Base-by-base conservation (phyloP, 768 basidiomycete genomes). In the Termitomyces sp. region DNA sequence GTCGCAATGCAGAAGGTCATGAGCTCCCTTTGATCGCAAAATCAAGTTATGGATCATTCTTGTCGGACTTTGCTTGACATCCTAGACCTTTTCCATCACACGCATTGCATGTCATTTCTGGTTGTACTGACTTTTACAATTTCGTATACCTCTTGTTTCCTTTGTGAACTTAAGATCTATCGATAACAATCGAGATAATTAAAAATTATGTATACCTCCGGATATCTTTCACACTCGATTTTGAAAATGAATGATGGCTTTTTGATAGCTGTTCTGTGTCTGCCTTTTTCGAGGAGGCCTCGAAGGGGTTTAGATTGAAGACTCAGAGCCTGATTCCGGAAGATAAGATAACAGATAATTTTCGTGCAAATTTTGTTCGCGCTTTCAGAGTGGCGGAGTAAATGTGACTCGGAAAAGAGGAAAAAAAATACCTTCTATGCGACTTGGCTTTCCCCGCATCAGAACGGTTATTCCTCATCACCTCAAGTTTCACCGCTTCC, bases 1-100 rank as follows among this genome's bases (percentile, higher is more conserved):
- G 60, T 62, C 8, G 68, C 69, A 21, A 83, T 88, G 70, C 75
- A 75, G 59, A 66, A 67, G 63, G 71, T 70, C 32, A 65, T 82
- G 61, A 66, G 67, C 38, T 60, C 49, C 31, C 57, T 65, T 50
- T 71, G 31, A 56, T 41, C n/a, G n/a, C n/a, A n/a, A n/a, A n/a
- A n/a, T 34, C 5, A 29, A 29, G 29, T 29, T 29, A 27, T 35
- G 19, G 11, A n/a, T n/a, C n/a, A n/a, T n/a, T n/a, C n/a, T n/a
- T n/a, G n/a, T n/a, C n/a, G n/a, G n/a, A n/a, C 32, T 23, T 34
- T 35, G 21, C 4, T 25, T 35, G 32, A 12, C 7, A 27, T 16
- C 46, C 16, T 46, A 17, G 3, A 5, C 23, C 4, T 23, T 32
- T 37, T 14, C 16, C 4, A 21, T 10, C 34, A 34, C 47, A 23